These are phyloP conservation scores for Leccinellum rugosiceps DNA, from an alignment of 768 basidiomycete species.

Conservation along the genomic window DNA sequence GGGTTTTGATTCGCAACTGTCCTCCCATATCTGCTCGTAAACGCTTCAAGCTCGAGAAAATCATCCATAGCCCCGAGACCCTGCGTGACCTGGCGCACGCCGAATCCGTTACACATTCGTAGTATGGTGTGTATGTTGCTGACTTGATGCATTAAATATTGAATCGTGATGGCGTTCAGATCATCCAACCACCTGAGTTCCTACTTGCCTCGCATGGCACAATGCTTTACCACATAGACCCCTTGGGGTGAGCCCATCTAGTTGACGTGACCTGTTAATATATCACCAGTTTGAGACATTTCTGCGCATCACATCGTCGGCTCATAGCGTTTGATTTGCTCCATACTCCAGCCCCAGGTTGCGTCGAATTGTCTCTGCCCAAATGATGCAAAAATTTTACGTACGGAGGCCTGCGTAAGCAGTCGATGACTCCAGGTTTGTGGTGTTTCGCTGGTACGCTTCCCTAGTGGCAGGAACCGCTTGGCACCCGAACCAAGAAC, in stretches of 20 bases:
- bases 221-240: neutral
- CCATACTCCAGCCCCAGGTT: neutral
- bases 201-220: neutral
- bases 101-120: conserved; percentile 1
- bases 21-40: conserved; percentile 78
- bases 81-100: conserved; percentile 45
- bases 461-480: conserved; percentile 42
- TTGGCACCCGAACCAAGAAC: conserved; percentile 46
- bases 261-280: conserved; percentile 11
- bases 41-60: conserved; percentile 65
- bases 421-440: conserved; percentile 41
- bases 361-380: conserved; percentile 14
- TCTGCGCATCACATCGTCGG: neutral
- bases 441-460: conserved; percentile 42
- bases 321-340: neutral
- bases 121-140: neutral
- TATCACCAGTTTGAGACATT: conserved; percentile 5
- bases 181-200: neutral
- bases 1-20: conserved; percentile 78
- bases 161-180: neutral
- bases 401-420: conserved; percentile 32
- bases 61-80: conserved; percentile 66
- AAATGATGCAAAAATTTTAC: conserved; percentile 41
- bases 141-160: neutral
- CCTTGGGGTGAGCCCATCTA: conserved; percentile 16